Evolutionary conservation across 1,284 basidiomycete genomes (phyloP).

Genomic region (Cystobasidium slooffiae): DNA sequence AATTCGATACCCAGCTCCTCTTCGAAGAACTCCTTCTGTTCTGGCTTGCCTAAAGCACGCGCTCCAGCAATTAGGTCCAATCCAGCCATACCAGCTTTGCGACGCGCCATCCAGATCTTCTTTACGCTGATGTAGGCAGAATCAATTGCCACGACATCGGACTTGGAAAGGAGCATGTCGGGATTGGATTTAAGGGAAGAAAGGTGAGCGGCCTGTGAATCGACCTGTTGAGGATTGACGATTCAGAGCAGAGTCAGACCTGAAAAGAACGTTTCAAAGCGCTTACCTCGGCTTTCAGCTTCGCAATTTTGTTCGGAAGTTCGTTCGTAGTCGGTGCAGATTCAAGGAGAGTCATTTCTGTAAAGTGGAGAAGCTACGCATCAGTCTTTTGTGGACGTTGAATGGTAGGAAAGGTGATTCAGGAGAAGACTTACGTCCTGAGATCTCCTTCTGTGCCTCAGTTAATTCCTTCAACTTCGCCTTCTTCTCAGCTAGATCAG

Average conservation of each 20-base stretch:
- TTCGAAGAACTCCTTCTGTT: slow-evolving; percentile 32
- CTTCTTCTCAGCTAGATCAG: slow-evolving; percentile 26
- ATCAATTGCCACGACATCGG: slow-evolving; percentile 32
- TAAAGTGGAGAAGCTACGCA: background rate
- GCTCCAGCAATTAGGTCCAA: slow-evolving; percentile 14
- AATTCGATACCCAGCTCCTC: slow-evolving; percentile 40
- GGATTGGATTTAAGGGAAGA: slow-evolving; percentile 36
- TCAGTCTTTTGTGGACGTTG: background rate
- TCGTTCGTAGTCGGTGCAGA: slow-evolving; percentile 31
- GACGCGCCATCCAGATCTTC: slow-evolving; percentile 39
- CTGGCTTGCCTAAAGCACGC: slow-evolving; percentile 5
- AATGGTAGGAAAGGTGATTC: background rate
- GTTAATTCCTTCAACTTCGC: slow-evolving; percentile 25
- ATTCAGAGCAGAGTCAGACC: background rate
- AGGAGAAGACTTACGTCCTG: background rate
- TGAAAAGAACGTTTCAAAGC: background rate
- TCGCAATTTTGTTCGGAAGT: slow-evolving; percentile 27
- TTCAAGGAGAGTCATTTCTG: slow-evolving; percentile 37
- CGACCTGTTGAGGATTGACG: slow-evolving; percentile 20
- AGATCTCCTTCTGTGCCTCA: slow-evolving; percentile 27
- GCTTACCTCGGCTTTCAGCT: slow-evolving; percentile 22
- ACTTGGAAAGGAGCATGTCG: slow-evolving; percentile 29
- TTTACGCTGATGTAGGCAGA: slow-evolving; percentile 6
- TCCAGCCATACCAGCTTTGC: slow-evolving; percentile 28
- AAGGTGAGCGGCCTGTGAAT: slow-evolving; percentile 21